A percentile compares a stretch with the other conserved stretches of the same genome.
These are phyloP conservation scores for Cyclanthera cordifolia DNA, from an alignment of 306 rosid genomes.

Conservation along the genomic window DNA sequence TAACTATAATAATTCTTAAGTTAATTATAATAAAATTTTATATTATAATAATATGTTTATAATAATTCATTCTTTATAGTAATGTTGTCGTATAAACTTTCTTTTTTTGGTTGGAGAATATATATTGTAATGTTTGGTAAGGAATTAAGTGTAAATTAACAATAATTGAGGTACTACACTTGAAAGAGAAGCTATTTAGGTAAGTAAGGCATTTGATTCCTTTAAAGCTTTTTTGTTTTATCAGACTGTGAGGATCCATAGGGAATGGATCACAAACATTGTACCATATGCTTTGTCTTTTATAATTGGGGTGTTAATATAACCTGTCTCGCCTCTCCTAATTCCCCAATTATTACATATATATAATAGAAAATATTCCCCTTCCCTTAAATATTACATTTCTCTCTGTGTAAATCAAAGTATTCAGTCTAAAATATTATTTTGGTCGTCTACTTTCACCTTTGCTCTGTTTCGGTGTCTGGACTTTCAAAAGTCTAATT, in stretches of 20 bases:
- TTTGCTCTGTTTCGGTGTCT: no score
- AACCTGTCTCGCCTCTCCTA: background rate
- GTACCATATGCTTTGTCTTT: conserved; percentile 12
- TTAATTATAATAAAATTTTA: no score
- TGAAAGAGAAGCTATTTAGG: conserved; percentile 14
- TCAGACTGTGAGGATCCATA: conserved; percentile 5
- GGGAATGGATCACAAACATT: conserved; percentile 13
- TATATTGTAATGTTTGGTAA: background rate
- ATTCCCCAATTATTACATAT: background rate
- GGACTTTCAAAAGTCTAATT: no score
- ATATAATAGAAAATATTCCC: background rate
- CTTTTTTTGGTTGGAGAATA: no score
- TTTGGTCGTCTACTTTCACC: no score
- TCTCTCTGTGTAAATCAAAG: background rate
- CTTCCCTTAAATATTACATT: background rate
- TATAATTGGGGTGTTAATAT: background rate
- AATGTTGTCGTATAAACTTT: no score
- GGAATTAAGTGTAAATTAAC: background rate
- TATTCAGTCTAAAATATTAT: no score
- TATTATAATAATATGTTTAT: no score
- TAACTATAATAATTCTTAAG: no score
- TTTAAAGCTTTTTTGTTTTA: background rate
- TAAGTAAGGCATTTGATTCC: conserved; percentile 13
- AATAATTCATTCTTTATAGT: no score
- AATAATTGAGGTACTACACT: background rate